These are phyloP conservation scores for Boletus pseudo-olivaceus DNA, from an alignment of 768 basidiomycete species.

Conservation along the genomic window DNA sequence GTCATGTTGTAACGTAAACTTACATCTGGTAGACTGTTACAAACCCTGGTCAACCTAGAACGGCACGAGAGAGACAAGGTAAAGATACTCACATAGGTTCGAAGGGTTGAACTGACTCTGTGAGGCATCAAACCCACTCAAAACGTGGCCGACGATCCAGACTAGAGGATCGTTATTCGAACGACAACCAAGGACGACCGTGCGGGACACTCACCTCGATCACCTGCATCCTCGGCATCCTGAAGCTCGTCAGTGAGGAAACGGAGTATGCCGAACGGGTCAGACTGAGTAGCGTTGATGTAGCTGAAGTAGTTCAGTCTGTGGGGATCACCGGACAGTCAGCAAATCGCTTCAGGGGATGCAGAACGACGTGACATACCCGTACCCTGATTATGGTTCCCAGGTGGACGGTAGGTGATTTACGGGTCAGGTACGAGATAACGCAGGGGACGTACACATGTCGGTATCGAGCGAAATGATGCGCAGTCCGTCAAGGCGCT, in stretches of 20 bases:
- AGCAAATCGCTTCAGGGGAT: neutral
- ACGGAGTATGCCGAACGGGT: conserved; percentile 46
- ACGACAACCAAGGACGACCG: neutral
- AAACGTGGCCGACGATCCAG: conserved; percentile 51
- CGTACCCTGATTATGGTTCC: conserved; percentile 27
- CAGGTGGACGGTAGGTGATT: neutral
- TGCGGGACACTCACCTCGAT: conserved; percentile 33
- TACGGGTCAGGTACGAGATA: neutral
- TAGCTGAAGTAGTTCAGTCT: conserved; percentile 47
- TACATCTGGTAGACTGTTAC: conserved; percentile 49
- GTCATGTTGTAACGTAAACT: neutral
- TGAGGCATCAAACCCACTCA: conserved; percentile 44
- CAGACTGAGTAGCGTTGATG: conserved; percentile 44
- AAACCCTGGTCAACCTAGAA: neutral
- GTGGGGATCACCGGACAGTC: neutral
- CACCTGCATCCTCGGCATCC: conserved; percentile 47
- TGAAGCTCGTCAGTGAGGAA: conserved; percentile 53
- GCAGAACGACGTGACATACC: conserved; percentile 19
- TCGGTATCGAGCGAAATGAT: conserved; percentile 52
- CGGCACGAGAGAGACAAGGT: neutral
- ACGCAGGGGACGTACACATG: conserved; percentile 35
- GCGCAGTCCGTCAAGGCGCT: conserved; percentile 41
- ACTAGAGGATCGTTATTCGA: conserved; percentile 23
- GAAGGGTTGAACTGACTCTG: conserved; percentile 41
- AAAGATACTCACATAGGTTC: conserved; percentile 38